phyloP scores from a whole-genome alignment of 1,284 basidiomycete genomes.

The Ceratobasidium sp. region DNA sequence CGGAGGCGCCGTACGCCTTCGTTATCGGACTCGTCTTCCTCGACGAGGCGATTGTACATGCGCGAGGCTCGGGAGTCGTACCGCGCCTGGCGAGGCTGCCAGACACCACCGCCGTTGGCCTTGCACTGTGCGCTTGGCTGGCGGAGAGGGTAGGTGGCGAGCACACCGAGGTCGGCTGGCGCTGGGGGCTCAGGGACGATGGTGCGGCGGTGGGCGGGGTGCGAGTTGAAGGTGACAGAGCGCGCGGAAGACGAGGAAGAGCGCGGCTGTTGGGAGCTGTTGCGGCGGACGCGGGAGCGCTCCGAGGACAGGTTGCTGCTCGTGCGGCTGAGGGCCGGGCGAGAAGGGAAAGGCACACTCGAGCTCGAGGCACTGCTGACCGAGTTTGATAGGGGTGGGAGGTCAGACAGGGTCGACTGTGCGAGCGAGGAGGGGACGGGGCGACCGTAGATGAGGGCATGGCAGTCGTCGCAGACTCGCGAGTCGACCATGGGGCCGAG shows the following conservation, averaged over 20 bases:
- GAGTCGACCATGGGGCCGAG: constrained; percentile 62
- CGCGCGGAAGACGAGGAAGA: constrained; percentile 57
- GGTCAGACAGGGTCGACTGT: constrained; percentile 47
- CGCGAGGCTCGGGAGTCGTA: constrained; percentile 43
- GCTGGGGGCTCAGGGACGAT: constrained; percentile 62
- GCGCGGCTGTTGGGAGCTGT: constrained; percentile 47
- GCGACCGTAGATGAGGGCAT: constrained; percentile 70
- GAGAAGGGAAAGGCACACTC: constrained; percentile 49
- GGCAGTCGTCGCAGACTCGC: constrained; percentile 78
- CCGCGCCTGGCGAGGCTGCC: constrained; percentile 70
- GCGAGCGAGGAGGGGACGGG: constrained; percentile 38
- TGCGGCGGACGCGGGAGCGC: constrained; percentile 51
- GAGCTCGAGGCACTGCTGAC: constrained; percentile 54
- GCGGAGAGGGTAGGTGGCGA: constrained; percentile 68
- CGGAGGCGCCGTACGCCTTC: constrained; percentile 8
- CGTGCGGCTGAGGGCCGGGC: constrained; percentile 39
- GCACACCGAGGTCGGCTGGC: constrained; percentile 49
- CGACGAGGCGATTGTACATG: constrained; percentile 13
- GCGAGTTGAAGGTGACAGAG: constrained; percentile 30
- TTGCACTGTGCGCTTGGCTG: constrained; percentile 74
- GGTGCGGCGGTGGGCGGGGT: constrained; percentile 32
- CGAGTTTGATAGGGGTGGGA: constrained; percentile 52
- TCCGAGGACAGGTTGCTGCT: constrained; percentile 39
- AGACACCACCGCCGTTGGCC: constrained; percentile 76
- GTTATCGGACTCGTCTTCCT: constrained; percentile 34